A percentile compares a stretch with the other conserved stretches of the same genome.
phyloP scores from a whole-genome alignment of 1,139 yeast species.

The Diutina catenulata region DNA sequence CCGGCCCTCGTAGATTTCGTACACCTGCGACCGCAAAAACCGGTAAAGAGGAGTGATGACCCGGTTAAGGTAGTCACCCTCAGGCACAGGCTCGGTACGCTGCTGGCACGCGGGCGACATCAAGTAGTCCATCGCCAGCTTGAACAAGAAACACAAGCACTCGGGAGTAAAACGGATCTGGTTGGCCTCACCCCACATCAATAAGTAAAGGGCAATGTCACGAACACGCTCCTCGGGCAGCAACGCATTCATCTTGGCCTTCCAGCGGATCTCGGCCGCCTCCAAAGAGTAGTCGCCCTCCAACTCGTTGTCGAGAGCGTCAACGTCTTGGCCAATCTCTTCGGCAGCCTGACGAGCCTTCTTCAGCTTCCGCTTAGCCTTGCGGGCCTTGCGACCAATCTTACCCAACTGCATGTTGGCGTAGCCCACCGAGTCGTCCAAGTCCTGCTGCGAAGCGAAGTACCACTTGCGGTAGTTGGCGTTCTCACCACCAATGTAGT shows the following conservation, averaged over 20 bases:
- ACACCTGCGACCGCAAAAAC: conserved; percentile 88
- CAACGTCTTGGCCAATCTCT: conserved; percentile 33
- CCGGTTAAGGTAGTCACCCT: conserved; percentile 91
- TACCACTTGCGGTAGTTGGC: conserved; percentile 94
- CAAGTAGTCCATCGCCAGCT: conserved; percentile 84
- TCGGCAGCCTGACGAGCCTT: conserved; percentile 6
- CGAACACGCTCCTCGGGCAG: conserved; percentile 67
- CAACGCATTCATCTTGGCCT: conserved; percentile 35
- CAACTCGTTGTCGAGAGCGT: conserved; percentile 58
- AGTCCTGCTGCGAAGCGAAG: conserved; percentile 76
- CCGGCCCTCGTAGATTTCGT: conserved; percentile 89
- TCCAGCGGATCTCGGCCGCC: conserved; percentile 42
- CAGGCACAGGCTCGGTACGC: conserved; percentile 82
- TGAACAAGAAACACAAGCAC: conserved; percentile 82
- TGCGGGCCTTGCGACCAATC: conserved; percentile 35
- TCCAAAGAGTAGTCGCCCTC: conserved; percentile 72
- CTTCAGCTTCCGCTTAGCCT: conserved; percentile 36
- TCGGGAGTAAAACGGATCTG: conserved; percentile 95
- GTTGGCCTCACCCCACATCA: conserved; percentile 98
- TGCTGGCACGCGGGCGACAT: conserved; percentile 85
- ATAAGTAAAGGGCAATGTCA: conserved; percentile 78
- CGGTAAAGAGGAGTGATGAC: conserved; percentile 87
- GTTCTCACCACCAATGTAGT: conserved; percentile 90
- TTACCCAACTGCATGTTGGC: conserved; percentile 57
- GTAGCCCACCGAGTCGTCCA: conserved; percentile 25